These are phyloP conservation scores for Thielaviopsis musarum DNA, from an alignment of 2,329 filamentous ascomycete species.

Conservation along the genomic window DNA sequence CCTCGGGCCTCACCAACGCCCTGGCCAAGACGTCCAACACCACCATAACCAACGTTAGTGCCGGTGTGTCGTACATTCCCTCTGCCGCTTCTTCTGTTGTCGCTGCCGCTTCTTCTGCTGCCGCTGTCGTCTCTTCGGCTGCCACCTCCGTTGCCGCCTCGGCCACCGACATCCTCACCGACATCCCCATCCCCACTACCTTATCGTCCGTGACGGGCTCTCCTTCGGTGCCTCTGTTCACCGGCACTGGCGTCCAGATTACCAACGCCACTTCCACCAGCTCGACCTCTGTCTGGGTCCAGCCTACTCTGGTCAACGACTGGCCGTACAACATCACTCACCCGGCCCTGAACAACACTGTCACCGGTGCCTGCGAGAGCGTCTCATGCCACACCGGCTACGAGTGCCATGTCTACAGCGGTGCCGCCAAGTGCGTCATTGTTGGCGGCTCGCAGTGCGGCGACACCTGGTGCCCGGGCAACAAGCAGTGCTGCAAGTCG, in stretches of 20 bases:
- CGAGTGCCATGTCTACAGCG: constrained; percentile 10
- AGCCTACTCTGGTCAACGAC: constrained; percentile 9
- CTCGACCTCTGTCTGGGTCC: constrained; percentile 3
- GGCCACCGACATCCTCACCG: background rate
- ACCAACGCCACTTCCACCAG: background rate
- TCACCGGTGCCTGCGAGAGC: constrained; percentile 6
- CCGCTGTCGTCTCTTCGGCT: too few relatives aligned
- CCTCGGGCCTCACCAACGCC: background rate
- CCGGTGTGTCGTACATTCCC: background rate
- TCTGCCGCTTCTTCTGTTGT: background rate
- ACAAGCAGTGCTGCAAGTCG: constrained; percentile 8
- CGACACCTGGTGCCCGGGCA: constrained; percentile 7
- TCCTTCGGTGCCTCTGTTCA: background rate
- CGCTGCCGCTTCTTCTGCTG: too few relatives aligned
- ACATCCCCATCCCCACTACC: background rate
- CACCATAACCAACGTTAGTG: background rate
- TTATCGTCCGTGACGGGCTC: background rate
- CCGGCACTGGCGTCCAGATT: background rate
- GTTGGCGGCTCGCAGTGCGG: constrained; percentile 9
- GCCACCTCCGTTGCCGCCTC: background rate
- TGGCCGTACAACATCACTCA: constrained; percentile 1
- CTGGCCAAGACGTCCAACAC: background rate
- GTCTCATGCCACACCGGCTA: constrained; percentile 9
- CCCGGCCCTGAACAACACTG: constrained; percentile 9
- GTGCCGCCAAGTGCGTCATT: constrained; percentile 4